Evolutionary conservation across 2,329 filamentous ascomycete genomes (phyloP), one percentile per base, ranked within the genome.

Genomic region (Massarina eburnea): DNA sequence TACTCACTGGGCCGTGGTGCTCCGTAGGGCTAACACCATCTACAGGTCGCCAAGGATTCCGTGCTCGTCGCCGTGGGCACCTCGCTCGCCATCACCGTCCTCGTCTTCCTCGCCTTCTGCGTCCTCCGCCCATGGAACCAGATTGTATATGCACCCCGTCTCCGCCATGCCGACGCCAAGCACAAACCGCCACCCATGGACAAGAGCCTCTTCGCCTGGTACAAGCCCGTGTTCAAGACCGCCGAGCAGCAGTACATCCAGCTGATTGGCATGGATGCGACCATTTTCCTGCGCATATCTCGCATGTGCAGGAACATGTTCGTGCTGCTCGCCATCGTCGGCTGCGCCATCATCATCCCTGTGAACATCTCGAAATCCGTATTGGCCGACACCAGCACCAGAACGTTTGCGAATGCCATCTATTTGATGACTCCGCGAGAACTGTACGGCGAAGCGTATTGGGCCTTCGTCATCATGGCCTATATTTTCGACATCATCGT

Each of bases 251-350:
- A 88, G 12, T 72, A 96, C 51, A 79, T 96, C 19, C 80, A 87
- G n/a, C 84, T 87, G 59, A 85, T 96, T 30, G 94, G 94, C 39
- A 77, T 99, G 75, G 94, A 99, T 71, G 94, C 91, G 8, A 87
- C 88, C 8, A 75, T 99, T 38, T 97, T 99, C 68, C 76, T 99
- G 55, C 85, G 92, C 41, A 91, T 96, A 62, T 82, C 85, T 39
- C 81, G 85, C 56, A 97, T 99, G 94, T 89, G 89, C 64, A 85
- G 94, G 49, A 94, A 96, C 67, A 88, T 97, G 53, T 96, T 97
- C 66, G 65, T 88, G 21, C 73, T 82, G 7, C 73, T 96, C 44
- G 80, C 84, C 21, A 53, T 95, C 6, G 70, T 95, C 24, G 90
- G 88, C 15, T 86, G 89, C 55, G 78, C 77, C 41, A 82, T 97